These are phyloP conservation scores for Henckelia pumila DNA, from an alignment of 257 asterid genomes.

Conservation along the genomic window DNA sequence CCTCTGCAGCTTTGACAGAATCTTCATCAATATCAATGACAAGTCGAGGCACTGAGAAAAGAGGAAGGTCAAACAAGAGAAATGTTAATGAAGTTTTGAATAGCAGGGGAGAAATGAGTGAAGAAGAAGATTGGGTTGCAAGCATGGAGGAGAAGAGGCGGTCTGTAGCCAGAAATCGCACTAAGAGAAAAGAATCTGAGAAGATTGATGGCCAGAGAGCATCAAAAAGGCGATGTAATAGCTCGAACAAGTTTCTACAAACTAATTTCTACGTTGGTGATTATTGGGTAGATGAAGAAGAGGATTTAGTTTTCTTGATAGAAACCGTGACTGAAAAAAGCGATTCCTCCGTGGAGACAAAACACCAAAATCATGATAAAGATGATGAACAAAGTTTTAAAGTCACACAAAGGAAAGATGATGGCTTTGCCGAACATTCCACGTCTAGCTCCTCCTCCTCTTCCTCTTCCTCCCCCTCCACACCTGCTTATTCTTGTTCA, in stretches of 20 bases:
- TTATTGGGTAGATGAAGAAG: conserved; percentile 60
- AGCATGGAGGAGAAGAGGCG: conserved; percentile 34
- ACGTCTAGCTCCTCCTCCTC: conserved; percentile 28
- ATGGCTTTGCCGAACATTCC: conserved; percentile 25
- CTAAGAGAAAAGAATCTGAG: conserved; percentile 27
- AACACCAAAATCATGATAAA: conserved; percentile 22
- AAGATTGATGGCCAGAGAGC: conserved; percentile 32
- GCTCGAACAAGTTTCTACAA: conserved; percentile 40
- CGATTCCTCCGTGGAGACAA: conserved; percentile 15
- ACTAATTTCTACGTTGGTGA: conserved; percentile 34
- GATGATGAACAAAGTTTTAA: conserved; percentile 26
- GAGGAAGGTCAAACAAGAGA: conserved; percentile 27
- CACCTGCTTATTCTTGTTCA: conserved; percentile 40
- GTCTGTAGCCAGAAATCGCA: conserved; percentile 21
- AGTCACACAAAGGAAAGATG: conserved; percentile 21
- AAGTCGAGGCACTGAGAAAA: conserved; percentile 21
- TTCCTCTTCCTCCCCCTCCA: conserved; percentile 29
- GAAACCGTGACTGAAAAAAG: conserved; percentile 25
- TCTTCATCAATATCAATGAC: conserved; percentile 19
- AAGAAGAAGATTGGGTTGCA: conserved; percentile 52
- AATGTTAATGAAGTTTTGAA: conserved; percentile 13
- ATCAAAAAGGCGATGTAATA: conserved; percentile 36
- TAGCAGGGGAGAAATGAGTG: conserved; percentile 29
- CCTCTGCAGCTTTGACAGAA: conserved; percentile 23
- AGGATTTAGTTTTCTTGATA: conserved; percentile 31